These are phyloP conservation scores for Sanghuangporus sanghuang DNA, from an alignment of 1,284 basidiomycete species.

Conservation along the genomic window DNA sequence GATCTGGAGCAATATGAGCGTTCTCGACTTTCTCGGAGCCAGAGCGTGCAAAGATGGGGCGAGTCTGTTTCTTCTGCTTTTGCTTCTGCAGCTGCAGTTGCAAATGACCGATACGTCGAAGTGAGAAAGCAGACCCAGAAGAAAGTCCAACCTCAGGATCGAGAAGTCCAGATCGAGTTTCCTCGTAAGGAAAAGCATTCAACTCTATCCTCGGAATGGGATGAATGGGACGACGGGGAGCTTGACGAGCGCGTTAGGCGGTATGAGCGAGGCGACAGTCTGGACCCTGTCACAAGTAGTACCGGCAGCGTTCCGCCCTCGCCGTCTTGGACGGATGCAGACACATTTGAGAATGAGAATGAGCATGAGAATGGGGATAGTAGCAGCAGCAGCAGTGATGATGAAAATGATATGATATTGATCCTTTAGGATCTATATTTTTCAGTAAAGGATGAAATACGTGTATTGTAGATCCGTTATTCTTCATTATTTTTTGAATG, in stretches of 20 bases:
- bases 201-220: background rate
- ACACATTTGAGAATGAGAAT: no score
- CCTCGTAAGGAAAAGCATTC: background rate
- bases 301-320: no score
- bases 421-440: no score
- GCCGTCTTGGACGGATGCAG: no score
- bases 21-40: background rate
- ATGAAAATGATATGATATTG: background rate
- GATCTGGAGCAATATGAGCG: background rate
- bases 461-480: background rate
- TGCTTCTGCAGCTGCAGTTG: no score
- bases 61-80: background rate
- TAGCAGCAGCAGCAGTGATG: no score
- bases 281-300: background rate
- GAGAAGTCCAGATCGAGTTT: background rate
- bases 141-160: no score
- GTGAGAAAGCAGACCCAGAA: no score
- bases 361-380: no score
- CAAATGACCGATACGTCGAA: no score
- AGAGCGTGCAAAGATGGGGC: background rate
- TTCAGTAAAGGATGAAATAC: no score
- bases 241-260: background rate
- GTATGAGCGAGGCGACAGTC: background rate
- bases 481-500: background rate
- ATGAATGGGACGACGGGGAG: background rate